Evolutionary conservation across 129 eudicot genomes (phyloP), one percentile per base, ranked within the genome.

Genomic region (Pseudognaphalium luteoalbum): DNA sequence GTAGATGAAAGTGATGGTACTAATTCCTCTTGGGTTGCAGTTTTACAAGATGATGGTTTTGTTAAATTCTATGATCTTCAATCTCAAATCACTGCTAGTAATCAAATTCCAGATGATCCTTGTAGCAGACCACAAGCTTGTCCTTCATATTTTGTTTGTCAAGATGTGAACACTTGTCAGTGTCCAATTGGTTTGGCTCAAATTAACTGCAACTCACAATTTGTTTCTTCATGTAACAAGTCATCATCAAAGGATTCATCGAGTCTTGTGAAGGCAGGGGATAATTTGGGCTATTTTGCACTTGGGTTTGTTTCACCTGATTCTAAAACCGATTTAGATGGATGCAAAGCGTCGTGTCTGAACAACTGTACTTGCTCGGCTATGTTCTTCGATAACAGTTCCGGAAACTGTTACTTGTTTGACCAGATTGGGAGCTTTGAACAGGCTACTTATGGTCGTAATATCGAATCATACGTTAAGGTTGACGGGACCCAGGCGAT

Each of bases 111-210:
- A 1, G 76, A 66, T 33, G 91, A 91, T 84, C 71, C 83, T 44
- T 94, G 98, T 79, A 83, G 84, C 68, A 85, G 85, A 19, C 97
- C 98, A 7, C 86, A 79, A 72, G 88, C 97, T 21, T 94, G 98
- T 81, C 84, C 82, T 51, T 85, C 96, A 0, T 91, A 85, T 76
- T 67, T 47, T 3, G 88, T 86, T 22, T 94, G 98, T 80, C 85
- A 84, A 34, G 71, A 82, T 76, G 87, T 73, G 39, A 88, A 81
- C 71, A 85, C 52, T 9, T 94, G 98, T 62, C 87, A 84, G 35
- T 94, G 98, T 57, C 88, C 97, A 56, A 61, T 70, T 6, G 78
- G 81, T 5, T 84, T 91, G 22, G 78, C 85, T 6, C 66, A 37
- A 37, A 28, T 76, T 34, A 83, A 77, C 69, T 93, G 98, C 84